These are phyloP conservation scores for Lolium rigidum DNA, from an alignment of 176 grass and related monocot genomes.

Conservation along the genomic window DNA sequence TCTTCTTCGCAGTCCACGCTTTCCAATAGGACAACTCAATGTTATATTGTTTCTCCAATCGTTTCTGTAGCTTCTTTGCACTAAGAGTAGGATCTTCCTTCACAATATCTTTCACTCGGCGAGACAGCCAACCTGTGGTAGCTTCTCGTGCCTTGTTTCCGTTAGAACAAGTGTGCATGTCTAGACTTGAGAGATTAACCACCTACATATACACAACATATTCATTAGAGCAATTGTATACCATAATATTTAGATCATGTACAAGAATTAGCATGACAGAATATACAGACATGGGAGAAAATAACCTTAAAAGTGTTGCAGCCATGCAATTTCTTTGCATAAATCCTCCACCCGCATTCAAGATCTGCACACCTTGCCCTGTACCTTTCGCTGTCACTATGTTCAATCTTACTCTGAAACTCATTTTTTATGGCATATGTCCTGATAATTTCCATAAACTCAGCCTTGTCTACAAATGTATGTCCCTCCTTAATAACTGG, in stretches of 20 bases:
- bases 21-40: conserved; percentile 15
- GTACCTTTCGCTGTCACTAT: not conserved
- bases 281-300: not conserved
- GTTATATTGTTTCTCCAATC: not conserved
- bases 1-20: not conserved
- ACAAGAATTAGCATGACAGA: too few species aligned
- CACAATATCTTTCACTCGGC: not conserved
- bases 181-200: not conserved
- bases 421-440: conserved; percentile 9
- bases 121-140: not conserved
- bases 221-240: not conserved
- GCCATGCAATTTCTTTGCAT: conserved; percentile 11
- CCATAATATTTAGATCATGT: too few species aligned
- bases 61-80: not conserved
- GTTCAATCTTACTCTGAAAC: not conserved
- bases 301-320: not conserved
- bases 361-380: conserved; percentile 1
- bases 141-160: not conserved
- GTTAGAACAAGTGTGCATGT: conserved; percentile 23
- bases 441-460: not conserved
- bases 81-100: not conserved
- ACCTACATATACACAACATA: not conserved
- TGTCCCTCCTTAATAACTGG: not conserved
- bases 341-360: conserved; percentile 15
- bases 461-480: conserved; percentile 20